These are phyloP conservation scores for Heimioporus sp. DNA, from an alignment of 768 basidiomycete genomes.

Conservation along the genomic window DNA sequence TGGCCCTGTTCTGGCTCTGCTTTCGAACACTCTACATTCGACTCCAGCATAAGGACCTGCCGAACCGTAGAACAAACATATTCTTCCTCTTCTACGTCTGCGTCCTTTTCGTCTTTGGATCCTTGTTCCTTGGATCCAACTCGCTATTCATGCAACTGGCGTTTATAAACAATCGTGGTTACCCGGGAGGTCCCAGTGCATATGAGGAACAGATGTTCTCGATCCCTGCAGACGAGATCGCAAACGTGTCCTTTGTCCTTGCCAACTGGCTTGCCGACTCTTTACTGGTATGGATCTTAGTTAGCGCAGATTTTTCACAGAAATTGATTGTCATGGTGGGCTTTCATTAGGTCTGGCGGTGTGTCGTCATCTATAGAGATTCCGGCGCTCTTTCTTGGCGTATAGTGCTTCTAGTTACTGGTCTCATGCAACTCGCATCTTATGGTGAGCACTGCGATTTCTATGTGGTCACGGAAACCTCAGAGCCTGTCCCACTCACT, in stretches of 20 bases:
- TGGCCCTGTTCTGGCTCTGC: slow-evolving; percentile 24
- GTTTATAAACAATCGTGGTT: slow-evolving; percentile 28
- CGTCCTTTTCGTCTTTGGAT: slow-evolving; percentile 21
- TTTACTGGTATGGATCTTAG: slow-evolving; percentile 16
- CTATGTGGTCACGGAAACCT: neutral
- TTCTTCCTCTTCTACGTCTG: slow-evolving; percentile 24
- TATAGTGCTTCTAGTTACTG: slow-evolving; percentile 15
- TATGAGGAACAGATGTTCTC: slow-evolving; percentile 28
- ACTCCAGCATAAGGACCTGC: slow-evolving; percentile 13
- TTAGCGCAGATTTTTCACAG: neutral
- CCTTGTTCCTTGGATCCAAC: slow-evolving; percentile 26
- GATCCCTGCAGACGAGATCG: slow-evolving; percentile 21
- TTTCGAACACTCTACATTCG: slow-evolving; percentile 16
- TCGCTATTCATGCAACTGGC: slow-evolving; percentile 29
- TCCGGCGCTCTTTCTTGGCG: slow-evolving; percentile 9
- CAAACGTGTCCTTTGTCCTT: slow-evolving; percentile 26
- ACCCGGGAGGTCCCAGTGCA: slow-evolving; percentile 23
- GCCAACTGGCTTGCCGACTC: slow-evolving; percentile 28
- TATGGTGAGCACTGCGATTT: slow-evolving; percentile 15
- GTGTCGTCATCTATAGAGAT: slow-evolving; percentile 26
- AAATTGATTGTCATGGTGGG: neutral
- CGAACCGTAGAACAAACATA: slow-evolving; percentile 9
- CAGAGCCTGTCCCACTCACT: neutral
- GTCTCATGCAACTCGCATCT: slow-evolving; percentile 25
- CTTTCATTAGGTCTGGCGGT: slow-evolving; percentile 26